Base-by-base conservation (phyloP, 2,329 filamentous ascomycete species). In the Pezicula neosporulosa region DNA sequence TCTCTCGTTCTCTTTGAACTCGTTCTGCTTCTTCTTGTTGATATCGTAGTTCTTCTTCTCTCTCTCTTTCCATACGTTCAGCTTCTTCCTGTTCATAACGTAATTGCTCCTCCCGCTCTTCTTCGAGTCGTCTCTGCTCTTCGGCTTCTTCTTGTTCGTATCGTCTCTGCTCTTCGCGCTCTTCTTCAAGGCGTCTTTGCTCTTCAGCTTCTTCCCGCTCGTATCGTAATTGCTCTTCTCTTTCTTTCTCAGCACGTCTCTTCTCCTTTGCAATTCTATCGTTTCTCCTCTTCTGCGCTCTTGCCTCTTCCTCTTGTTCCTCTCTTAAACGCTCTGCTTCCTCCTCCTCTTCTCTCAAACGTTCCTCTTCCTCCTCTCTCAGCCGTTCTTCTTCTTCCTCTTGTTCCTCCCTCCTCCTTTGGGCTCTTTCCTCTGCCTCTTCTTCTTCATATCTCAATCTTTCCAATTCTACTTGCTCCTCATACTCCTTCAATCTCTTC, bases 361-460 rank as follows among this genome's bases (percentile, higher is more conserved):
- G 47, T 12, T 54, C 51, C 16, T 52, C 44, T 28, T 49, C 47
- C 7, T 50, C 44, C 13, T 56, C 49, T 18, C 21, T 50, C 50
- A 6, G 16, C 44, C n/a, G 49, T 12, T 49, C 39, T 33, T 56
- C 45, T 30, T 47, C 47, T 10, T 54, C 49, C 10, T 51, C 28
- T 13, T 33, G 9, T 33, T 4, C 30, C 7, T 49, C 44, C 15
- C 16, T 44, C 19, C 42, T 38, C 35, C 46, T 21, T 19, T 43
- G 12, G n/a, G 42, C 43, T 10, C 19, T 44, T 12, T 49, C 35
- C 36, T 56, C 45, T 21, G 47, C 47, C 15, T 55, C 49, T 10
- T 51, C 30, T 5, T 33, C 30, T 33, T 33, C 30, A 33, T 33
- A 33, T 33, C 30, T 10, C 30, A 33, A 13, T 10, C 30, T 7